Evolutionary conservation across 495 filamentous ascomycete species (phyloP), one percentile per base, ranked within the genome.

Genomic region (Extremus antarcticus): DNA sequence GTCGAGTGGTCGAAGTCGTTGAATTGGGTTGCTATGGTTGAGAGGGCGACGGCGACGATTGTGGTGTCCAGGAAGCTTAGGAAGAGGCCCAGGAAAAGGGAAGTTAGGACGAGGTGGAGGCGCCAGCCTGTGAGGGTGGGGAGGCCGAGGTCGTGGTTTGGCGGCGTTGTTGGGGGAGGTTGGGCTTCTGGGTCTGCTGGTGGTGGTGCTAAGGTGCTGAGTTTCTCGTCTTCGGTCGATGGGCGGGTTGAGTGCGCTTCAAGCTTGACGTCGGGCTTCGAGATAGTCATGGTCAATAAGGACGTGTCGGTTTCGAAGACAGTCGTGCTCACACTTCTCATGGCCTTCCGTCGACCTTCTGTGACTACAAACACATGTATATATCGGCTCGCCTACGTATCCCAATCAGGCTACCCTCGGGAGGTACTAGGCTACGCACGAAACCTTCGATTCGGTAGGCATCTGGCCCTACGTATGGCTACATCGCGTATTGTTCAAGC

Each of bases 61-160:
- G 53, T 48, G 11, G 53, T 47, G 47, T 55, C 53, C 43, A 55
- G 43, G 35, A 55, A 48, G 25, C 53, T 49, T 2, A 55, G 45
- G 20, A 55, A 49, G 22, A 55, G 53, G 38, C 53, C 53, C 23
- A 47, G 45, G 24, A 46, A 49, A 16, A 49, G 9, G 23, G 46
- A 23, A 17, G 20, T 25, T 7, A 48, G 20, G 11, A 48, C 4
- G 23, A 48, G 9, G 13, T 24, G 8, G 20, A 7, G 46, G 3
- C 46, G 46, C 46, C 46, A 48, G 46, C 46, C 46, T 23, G 29
- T 13, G 29, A 35, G 29, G 7, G 29, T 35, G 4, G 29, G 29
- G 29, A 13, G 4, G 4, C 13, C 7, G 13, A 13, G 29, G 7
- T 35, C 13, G 29, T 35, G 29, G 29, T 4, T 35, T 35, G 4